phyloP scores from a whole-genome alignment of 2,329 filamentous ascomycete genomes.

The Sporothrix schenckii region DNA sequence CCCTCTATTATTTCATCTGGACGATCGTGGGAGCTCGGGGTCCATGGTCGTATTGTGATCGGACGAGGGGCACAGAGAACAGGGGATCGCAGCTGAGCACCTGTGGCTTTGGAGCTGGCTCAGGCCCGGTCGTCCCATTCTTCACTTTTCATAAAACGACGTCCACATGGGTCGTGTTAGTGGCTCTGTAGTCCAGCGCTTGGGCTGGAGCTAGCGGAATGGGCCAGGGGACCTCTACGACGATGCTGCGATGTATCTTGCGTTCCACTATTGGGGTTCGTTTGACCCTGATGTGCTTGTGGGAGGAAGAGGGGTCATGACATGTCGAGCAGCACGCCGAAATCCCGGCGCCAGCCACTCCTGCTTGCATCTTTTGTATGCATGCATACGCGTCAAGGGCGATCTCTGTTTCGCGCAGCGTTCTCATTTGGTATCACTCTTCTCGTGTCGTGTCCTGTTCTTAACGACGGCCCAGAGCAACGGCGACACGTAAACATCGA shows the following conservation, averaged over 20 bases:
- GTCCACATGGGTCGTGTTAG: conserved; percentile 23
- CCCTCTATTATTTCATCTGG: neutral
- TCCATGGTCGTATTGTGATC: conserved; percentile 22
- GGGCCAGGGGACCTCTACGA: neutral
- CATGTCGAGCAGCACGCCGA: conserved; percentile 10
- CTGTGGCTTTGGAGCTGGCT: neutral
- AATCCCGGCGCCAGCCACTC: neutral
- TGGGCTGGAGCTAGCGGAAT: conserved; percentile 12
- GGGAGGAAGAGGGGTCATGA: neutral
- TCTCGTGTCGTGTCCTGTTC: neutral
- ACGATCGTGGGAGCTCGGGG: neutral
- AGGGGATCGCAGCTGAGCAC: conserved; percentile 16
- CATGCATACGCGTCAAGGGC: neutral
- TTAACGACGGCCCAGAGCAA: neutral
- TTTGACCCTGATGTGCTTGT: neutral
- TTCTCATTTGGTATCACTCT: neutral
- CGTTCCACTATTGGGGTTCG: neutral
- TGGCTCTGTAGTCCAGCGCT: conserved; percentile 6
- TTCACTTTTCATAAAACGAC: neutral
- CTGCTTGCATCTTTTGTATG: neutral
- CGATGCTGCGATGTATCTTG: neutral
- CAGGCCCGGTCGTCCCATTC: neutral
- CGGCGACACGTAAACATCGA: neutral
- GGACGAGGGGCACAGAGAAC: neutral
- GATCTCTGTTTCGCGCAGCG: neutral